Evolutionary conservation across 495 filamentous ascomycete species (phyloP), one percentile per base, ranked within the genome.

Genomic region (Halenospora varia): DNA sequence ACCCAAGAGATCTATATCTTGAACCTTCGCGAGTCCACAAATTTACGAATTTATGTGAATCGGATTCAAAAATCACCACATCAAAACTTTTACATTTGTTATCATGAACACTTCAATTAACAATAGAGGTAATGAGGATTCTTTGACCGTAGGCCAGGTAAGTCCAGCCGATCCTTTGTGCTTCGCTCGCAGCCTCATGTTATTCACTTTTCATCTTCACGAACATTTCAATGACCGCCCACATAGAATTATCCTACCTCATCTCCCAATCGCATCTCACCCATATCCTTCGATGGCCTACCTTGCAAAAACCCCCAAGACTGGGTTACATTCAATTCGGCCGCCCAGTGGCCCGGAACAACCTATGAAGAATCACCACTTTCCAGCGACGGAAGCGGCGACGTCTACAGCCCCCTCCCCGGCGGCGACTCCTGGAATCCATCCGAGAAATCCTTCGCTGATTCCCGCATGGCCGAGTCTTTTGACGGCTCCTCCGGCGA

Each of bases 351-450:
- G 39, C 41, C 56, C 15, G 2, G 4, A 48, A 26, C 15, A 15
- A 23, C 39, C 2, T 47, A 24, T 35, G 13, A 29, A 0, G 56
- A 58, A 9, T 58, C 56, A 8, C 56, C 49, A 1, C 48, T 58
- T 8, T 47, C 56, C 1, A 35, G 19, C 24, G 2, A n/a, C n/a
- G n/a, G n/a, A n/a, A n/a, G n/a, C n/a, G n/a, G n/a, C n/a, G n/a
- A n/a, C n/a, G n/a, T n/a, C n/a, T n/a, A n/a, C n/a, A n/a, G n/a
- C n/a, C n/a, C n/a, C n/a, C n/a, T n/a, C n/a, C n/a, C n/a, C n/a
- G n/a, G n/a, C n/a, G n/a, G n/a, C n/a, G n/a, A n/a, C n/a, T n/a
- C n/a, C n/a, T n/a, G n/a, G n/a, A n/a, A n/a, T n/a, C n/a, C n/a
- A n/a, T n/a, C 20, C 1, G 23, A 24, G 48, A n/a, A 39, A 2